Evolutionary conservation across 495 filamentous ascomycete genomes (phyloP).

Genomic region (Penicillium canariense): DNA sequence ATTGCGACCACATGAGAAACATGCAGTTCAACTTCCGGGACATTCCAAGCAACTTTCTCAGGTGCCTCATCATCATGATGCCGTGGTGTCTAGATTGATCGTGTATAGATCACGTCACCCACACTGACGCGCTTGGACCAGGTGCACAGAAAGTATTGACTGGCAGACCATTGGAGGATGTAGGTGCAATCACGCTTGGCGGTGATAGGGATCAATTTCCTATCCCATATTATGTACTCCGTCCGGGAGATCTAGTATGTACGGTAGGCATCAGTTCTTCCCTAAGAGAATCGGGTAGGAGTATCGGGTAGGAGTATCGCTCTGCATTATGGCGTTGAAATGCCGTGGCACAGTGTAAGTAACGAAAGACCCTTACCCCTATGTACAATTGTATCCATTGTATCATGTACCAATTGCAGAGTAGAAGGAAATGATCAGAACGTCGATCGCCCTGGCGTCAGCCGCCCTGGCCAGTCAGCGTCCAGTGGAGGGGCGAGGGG

Average conservation of each 20-base stretch:
- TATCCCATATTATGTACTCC: no score
- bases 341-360: neutral
- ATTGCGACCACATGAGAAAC: neutral
- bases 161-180: no score
- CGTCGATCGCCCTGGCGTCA: conserved; percentile 25
- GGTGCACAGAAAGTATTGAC: neutral
- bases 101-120: conserved; percentile 16
- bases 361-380: neutral
- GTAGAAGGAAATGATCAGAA: conserved; percentile 25
- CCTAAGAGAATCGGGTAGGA: no score
- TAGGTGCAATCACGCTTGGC: no score
- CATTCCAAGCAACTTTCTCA: neutral
- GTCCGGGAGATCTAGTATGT: no score
- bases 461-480: conserved; percentile 23
- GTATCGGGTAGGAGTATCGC: no score
- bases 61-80: conserved; percentile 18
- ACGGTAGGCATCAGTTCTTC: no score
- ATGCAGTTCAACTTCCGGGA: neutral
- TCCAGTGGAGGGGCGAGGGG: conserved; percentile 10
- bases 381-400: no score
- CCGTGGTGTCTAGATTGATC: conserved; percentile 2
- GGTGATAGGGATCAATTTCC: no score
- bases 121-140: conserved; percentile 2
- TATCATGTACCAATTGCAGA: neutral
- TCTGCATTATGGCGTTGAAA: no score